Base-by-base conservation (phyloP, 1,284 basidiomycete genomes). In the Entoloma clypeatum region DNA sequence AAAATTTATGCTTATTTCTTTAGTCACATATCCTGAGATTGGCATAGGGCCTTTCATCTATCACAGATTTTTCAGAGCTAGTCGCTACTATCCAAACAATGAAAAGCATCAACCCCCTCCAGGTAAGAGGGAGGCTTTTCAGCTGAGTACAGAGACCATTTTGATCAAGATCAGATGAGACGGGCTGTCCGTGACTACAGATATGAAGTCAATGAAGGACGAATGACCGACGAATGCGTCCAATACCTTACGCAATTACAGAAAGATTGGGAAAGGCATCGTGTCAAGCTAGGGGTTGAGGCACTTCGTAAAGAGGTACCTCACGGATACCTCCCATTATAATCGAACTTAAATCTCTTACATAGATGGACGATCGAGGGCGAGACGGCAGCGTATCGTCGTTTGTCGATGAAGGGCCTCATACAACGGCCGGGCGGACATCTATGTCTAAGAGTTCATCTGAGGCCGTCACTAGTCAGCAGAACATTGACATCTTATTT, bases 191-290 rank as follows among this genome's bases (percentile, higher is more conserved):
- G 85, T 36, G 94, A 98, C 55, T 99, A 99, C 67, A 86, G 87
- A 52, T 98, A 91, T 60, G 94, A 98, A 66, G 86, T 97, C 36
- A 87, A 87, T 56, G 95, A 99, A 65, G 74, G 79, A 2, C 77
- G 77, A 47, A 96, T 99, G 90, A 86, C 84, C 5, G 92, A 96
- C 17, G 95, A 99, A 60, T 98, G 94, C 57, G 68, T 79, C 34
- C 91, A 96, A 65, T 98, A 98, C 58, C 76, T 99, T 18, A 86
- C 81, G 3, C 93, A 97, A 56, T 68, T 97, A 8, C 92, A 96
- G 62, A 90, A 90, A 55, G 94, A 98, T 59, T 98, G 95, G 95
- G 92, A 96, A 64, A 71, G 87, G 44, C 83, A 88, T 60, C 73
- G 90, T 19, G 79, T 94, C 23, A 87, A 89, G 56, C 67, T 86